Evolutionary conservation across 2,329 filamentous ascomycete species (phyloP), one percentile per base, ranked within the genome.

Genomic region (Exophiala xenobiotica): DNA sequence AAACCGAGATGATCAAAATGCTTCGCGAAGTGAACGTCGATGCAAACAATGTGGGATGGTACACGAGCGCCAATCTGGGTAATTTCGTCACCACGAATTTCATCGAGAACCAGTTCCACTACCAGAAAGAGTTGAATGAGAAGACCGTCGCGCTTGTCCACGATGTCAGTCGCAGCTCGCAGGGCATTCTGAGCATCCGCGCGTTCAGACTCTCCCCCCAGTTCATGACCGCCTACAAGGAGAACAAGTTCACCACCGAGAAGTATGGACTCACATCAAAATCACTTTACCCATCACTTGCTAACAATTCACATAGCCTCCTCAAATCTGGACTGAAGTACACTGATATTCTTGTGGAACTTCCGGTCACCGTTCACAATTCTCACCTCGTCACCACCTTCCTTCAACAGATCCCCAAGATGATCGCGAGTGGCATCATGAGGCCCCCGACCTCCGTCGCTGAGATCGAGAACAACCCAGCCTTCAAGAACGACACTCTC

Each of bases 21-120:
- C 77, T 97, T 58, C 87, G 92, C 70, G 93, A 97, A 74, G 93
- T 99, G 67, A 99, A 97, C 71, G 88, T 97, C 54, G 93, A 99
- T 71, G 93, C 93, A 61, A 96, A 97, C 78, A 95, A 90, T 66
- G 90, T 95, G 54, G 93, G 93, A 65, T 99, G 91, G 91, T 99
- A 99, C 77, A 96, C 90, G 53, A 96, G 90, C 76, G 90, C 91
- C 59, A 96, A 90, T 72, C 95, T 99, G 88, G 93, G 93, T 72
- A 97, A 96, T 79, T 97, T 97, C 65, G 81, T 97, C 78, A 96
- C 91, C 78, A 73, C 87, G 68, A 88, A 87, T 78, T 91, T 96
- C 68, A 88, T 99, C 72, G 93, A 99, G 81, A 99, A 97, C 78
- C 91, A 96, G 74, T 90, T 85, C 75, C 88, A 91, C 77, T 97